Evolutionary conservation across 768 basidiomycete genomes (phyloP), one percentile per base, ranked within the genome.

Genomic region (Lactarius sanguifluus): DNA sequence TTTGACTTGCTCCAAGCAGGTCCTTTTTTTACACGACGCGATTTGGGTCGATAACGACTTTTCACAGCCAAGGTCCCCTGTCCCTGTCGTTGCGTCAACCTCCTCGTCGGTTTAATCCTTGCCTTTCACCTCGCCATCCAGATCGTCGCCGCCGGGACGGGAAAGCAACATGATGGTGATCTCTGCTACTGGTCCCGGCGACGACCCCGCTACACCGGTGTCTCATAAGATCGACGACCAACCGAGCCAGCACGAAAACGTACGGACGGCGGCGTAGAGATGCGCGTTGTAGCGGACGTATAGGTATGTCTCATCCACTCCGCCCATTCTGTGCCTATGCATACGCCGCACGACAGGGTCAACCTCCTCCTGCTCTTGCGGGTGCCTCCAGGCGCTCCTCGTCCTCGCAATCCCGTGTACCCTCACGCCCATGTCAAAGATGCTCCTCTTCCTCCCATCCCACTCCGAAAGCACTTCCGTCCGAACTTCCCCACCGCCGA

Each of bases 301-400:
- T 6, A 30, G 65, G 61, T 62, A 23, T 62, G 57, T 66, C 30
- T 18, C 45, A 30, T 52, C 61, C n/a, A n/a, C 0, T 12, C 20
- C 3, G 20, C 18, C 25, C 38, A 12, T 1, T 66, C 38, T 43
- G 2, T 34, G 38, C 57, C 38, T n/a, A 62, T 41, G 12, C 28
- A 57, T 62, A 66, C 38, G 3, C 62, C n/a, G n/a, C 25, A 30
- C 58, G 50, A 62, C 50, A 66, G 65, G n/a, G 18, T 41, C 45
- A 18, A 5, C 18, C 47, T 0, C 18, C 20, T 38, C 36, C 47
- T 0, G 32, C 20, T 13, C 36, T 12, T 38, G 36, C 12, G 36
- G 12, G 36, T 38, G 36, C 12, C 7, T 3, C 36, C 12, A 38
- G 36, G 12, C 2, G 12, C 30, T 50, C 65, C 4, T 34, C 57